Base-by-base conservation (phyloP, 192 early-diverging fungal genomes). In the Rhizophagus prolifer region DNA sequence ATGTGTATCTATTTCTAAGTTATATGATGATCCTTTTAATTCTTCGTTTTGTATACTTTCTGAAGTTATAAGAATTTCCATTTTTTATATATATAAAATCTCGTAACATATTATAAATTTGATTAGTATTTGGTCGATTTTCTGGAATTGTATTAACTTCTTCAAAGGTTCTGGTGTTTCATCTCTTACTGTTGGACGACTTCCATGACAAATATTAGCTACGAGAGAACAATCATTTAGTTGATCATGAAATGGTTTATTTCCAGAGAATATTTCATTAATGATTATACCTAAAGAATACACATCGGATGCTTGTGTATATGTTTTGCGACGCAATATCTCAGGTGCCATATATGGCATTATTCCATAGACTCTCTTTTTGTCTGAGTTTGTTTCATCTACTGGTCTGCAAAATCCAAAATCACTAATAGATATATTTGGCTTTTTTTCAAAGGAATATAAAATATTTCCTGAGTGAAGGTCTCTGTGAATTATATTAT, bases 281-380 rank as follows among this genome's bases (percentile, higher is more conserved):
- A 83, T 80, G 54, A 83, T 80, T 58, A 83, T 79, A 10, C 82
- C 79, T 12, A 83, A 70, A 68, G 77, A 79, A 73, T 83, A 83
- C 0, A 83, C 66, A 28, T 83, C 82, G 7, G 82, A 80, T 69
- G 77, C 80, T 19, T 73, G 69, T 16, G 78, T 80, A 74, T 79
- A 81, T 4, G 41, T 69, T 7, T 76, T 13, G 23, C 69, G 73
- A 46, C 69, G 73, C 25, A 83, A 75, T 6, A 79, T 62, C 64
- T 83, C 82, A 1, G 82, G 82, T 9, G 82, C 80, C 30, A 83
- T 83, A 38, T 83, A 83, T 19, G 82, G 79, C 0, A 83, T 70
- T 9, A 83, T 74, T 14, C 82, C 82, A 9, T 41, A 41, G 13
- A 60, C 21, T 9, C 4, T 60, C 59, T 25, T 60, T 60, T 6